Evolutionary conservation across 2,329 filamentous ascomycete species (phyloP).

Genomic region (Diaporthe destruens): DNA sequence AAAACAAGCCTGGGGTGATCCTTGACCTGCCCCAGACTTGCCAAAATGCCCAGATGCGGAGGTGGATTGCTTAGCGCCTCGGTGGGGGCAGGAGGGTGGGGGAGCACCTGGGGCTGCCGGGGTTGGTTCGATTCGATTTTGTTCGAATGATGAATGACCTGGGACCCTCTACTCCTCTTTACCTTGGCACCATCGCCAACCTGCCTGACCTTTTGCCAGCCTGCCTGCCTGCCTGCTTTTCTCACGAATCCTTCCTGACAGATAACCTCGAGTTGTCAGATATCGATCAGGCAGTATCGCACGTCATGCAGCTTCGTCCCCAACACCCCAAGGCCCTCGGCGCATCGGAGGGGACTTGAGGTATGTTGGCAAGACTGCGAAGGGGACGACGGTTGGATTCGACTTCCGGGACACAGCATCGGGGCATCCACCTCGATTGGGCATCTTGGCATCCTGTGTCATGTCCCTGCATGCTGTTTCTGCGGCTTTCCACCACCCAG

Average conservation of each 20-base stretch:
- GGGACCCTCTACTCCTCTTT: background rate
- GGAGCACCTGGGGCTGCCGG: background rate
- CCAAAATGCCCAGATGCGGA: conserved; percentile 36
- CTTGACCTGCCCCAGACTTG: conserved; percentile 12
- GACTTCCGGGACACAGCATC: conserved; percentile 29
- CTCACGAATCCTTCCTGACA: background rate
- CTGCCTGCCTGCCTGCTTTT: background rate
- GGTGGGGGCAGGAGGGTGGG: background rate
- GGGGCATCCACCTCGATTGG: conserved; percentile 23
- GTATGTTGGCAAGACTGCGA: conserved; percentile 1
- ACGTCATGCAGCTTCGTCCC: conserved; percentile 30
- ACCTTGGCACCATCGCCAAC: conserved; percentile 23
- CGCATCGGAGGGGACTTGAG: conserved; percentile 14
- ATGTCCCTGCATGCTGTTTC: conserved; percentile 11
- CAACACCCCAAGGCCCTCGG: conserved; percentile 5
- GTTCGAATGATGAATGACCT: background rate
- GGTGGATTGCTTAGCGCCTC: conserved; percentile 12
- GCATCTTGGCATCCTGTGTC: background rate
- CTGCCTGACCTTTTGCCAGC: no score
- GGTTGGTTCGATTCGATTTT: background rate
- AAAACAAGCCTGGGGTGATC: conserved; percentile 2
- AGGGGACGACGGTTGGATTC: background rate
- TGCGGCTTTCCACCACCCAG: background rate
- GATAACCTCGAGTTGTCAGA: background rate
- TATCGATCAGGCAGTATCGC: background rate